phyloP scores from a whole-genome alignment of 306 rosid species.

The Carpinus viminea region DNA sequence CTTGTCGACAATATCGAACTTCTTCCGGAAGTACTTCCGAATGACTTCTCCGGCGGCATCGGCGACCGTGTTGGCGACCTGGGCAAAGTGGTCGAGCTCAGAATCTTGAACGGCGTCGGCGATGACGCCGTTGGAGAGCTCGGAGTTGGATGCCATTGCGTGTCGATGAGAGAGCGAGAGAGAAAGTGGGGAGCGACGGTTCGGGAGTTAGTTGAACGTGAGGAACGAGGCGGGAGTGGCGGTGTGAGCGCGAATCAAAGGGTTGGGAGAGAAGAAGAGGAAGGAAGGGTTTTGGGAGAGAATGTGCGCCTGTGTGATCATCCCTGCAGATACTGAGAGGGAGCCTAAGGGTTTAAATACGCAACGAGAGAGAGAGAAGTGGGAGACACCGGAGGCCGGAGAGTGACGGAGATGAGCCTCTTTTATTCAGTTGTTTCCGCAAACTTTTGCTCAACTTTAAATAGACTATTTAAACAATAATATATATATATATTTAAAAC shows the following conservation, averaged over 20 bases:
- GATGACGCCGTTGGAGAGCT: constrained; percentile 23
- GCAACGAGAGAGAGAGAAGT: background rate
- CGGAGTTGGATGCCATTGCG: constrained; percentile 38
- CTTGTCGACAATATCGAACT: constrained; percentile 72
- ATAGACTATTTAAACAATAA: too few species aligned
- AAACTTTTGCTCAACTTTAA: too few species aligned
- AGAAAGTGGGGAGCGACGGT: constrained; percentile 8
- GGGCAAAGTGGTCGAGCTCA: constrained; percentile 50
- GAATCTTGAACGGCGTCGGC: background rate
- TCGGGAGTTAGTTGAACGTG: background rate
- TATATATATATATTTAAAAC: too few species aligned
- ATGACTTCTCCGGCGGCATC: constrained; percentile 87
- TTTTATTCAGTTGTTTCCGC: too few species aligned
- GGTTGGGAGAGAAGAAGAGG: background rate
- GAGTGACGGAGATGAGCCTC: background rate
- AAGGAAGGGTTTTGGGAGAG: constrained; percentile 15
- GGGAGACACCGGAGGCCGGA: background rate
- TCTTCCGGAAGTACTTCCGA: constrained; percentile 72
- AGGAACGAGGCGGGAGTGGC: background rate
- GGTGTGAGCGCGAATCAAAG: constrained; percentile 17
- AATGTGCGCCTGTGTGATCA: constrained; percentile 40
- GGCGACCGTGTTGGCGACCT: constrained; percentile 64
- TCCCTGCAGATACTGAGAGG: constrained; percentile 11
- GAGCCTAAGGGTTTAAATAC: background rate
- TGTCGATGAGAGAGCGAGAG: background rate